Evolutionary conservation across 768 basidiomycete species (phyloP).

Genomic region (Amanita molliuscula): DNA sequence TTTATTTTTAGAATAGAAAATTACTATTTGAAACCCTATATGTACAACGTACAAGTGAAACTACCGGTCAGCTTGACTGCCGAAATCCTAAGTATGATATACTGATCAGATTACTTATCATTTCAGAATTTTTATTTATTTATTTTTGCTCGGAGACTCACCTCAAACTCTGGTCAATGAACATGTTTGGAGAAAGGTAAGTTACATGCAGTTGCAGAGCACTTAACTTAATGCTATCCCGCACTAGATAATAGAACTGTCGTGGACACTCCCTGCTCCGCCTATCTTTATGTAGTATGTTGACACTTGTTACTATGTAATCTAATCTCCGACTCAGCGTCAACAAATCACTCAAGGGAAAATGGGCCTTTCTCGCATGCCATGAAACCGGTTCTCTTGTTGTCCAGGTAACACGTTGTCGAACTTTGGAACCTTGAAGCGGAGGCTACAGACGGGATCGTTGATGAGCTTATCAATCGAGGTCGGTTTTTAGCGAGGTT

Average conservation of each 20-base stretch:
- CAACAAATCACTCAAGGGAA: slow-evolving; percentile 79
- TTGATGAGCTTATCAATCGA: slow-evolving; percentile 73
- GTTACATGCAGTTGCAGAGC: background rate
- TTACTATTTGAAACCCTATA: no score
- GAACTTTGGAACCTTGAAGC: slow-evolving; percentile 51
- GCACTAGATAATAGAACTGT: slow-evolving; percentile 76
- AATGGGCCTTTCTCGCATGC: slow-evolving; percentile 84
- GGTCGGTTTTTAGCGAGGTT: slow-evolving; percentile 67
- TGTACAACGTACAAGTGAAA: no score
- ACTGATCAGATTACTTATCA: no score
- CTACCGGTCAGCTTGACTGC: no score
- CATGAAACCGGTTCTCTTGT: slow-evolving; percentile 87
- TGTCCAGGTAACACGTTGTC: slow-evolving; percentile 51
- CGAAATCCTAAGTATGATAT: no score
- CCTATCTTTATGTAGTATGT: slow-evolving; percentile 82
- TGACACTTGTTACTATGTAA: slow-evolving; percentile 2
- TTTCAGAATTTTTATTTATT: slow-evolving; percentile 83
- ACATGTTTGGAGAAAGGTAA: slow-evolving; percentile 87
- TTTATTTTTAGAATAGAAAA: no score
- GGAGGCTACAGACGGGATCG: slow-evolving; percentile 74
- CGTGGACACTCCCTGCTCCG: slow-evolving; percentile 79
- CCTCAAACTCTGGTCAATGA: slow-evolving; percentile 83
- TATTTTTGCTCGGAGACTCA: slow-evolving; percentile 72
- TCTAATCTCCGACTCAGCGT: slow-evolving; percentile 35
- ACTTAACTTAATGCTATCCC: slow-evolving; percentile 5